Conservation (phyloP, 208 protist genomes). For the Naegleria gruberi region DNA sequence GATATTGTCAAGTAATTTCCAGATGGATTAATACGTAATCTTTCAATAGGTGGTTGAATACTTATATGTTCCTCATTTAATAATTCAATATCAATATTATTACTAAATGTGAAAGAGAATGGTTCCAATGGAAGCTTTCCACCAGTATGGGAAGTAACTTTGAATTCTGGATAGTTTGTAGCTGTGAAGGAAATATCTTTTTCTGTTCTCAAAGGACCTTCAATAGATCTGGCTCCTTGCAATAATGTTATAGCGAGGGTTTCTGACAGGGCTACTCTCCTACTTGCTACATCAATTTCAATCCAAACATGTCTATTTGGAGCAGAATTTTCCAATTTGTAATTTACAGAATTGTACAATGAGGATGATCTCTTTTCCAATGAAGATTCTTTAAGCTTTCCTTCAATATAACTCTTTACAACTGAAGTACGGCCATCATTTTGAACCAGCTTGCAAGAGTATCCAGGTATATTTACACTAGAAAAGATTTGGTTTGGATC, state of each 20-base stretch:
- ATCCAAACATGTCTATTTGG: background rate
- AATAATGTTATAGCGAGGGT: background rate
- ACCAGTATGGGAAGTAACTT: background rate
- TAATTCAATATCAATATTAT: background rate
- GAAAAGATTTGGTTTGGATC: background rate
- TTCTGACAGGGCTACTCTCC: background rate
- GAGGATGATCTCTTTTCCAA: background rate
- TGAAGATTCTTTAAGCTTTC: background rate
- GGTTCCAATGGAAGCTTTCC: background rate
- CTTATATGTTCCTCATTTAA: background rate
- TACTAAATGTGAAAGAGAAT: background rate
- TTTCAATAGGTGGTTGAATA: background rate
- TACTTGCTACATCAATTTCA: background rate
- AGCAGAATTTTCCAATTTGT: background rate
- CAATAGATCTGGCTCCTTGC: background rate
- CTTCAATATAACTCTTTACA: background rate
- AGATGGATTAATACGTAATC: background rate
- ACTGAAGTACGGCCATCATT: background rate
- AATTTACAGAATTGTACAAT: background rate
- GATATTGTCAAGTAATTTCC: background rate
- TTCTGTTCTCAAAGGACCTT: background rate
- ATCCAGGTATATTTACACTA: background rate
- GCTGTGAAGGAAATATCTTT: background rate
- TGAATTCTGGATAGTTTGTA: background rate
- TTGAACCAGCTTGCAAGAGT: background rate